Evolutionary conservation across 768 basidiomycete genomes (phyloP).

Genomic region (Phanerochaete sordida): DNA sequence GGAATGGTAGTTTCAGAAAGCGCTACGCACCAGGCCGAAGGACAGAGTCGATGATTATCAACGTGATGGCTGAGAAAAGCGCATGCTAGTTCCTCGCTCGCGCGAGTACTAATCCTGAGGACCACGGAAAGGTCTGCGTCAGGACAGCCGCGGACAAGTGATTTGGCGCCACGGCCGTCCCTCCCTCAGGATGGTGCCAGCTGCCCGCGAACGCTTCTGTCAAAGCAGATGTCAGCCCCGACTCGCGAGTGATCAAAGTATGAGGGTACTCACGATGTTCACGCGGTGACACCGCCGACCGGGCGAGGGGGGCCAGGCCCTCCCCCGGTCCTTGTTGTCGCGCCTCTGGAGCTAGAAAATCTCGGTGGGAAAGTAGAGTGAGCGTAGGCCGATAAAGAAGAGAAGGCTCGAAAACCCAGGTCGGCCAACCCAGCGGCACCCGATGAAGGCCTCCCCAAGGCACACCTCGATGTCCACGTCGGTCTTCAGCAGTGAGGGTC

Average conservation of each 20-base stretch:
- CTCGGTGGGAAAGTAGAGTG: too few species aligned
- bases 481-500: not conserved
- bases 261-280: not conserved
- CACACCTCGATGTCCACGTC: too few species aligned
- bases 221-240: not conserved
- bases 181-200: constrained; percentile 2
- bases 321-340: not conserved
- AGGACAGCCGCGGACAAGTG: not conserved
- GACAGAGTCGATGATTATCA: too few species aligned
- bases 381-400: not conserved
- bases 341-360: not conserved
- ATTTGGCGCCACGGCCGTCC: not conserved
- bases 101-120: constrained; percentile 8
- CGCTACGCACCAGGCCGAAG: too few species aligned
- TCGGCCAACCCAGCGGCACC: too few species aligned
- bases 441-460: too few species aligned
- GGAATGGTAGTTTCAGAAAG: too few species aligned
- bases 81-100: constrained; percentile 3
- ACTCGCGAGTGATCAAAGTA: too few species aligned
- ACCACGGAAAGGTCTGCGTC: constrained; percentile 11
- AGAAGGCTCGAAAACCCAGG: not conserved
- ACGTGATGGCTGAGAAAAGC: not conserved
- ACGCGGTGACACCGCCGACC: not conserved
- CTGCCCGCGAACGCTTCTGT: not conserved
- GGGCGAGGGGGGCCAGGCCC: not conserved